Percentiles rank a stretch among this genome's conserved stretches.
These are phyloP conservation scores for Talaromyces marneffei DNA, from an alignment of 2,329 filamentous ascomycete genomes.

Conservation along the genomic window DNA sequence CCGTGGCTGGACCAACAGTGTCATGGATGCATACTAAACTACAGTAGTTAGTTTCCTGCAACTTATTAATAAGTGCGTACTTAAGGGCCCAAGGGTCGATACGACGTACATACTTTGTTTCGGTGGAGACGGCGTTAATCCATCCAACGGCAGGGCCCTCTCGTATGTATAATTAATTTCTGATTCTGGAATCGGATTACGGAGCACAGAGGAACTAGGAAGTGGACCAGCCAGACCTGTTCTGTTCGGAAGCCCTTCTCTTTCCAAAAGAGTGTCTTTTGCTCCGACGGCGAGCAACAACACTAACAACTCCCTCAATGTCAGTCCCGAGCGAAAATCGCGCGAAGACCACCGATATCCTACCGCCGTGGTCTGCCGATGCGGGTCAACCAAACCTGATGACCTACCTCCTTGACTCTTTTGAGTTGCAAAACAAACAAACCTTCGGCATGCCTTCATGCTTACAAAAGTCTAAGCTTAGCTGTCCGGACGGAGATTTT, in stretches of 20 bases:
- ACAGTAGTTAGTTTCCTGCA: not conserved
- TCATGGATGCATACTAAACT: not conserved
- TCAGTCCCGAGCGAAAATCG: not conserved
- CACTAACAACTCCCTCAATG: not conserved
- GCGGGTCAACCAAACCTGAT: not conserved
- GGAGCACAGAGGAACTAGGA: not conserved
- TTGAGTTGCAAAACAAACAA: not conserved
- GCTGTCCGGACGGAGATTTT: not conserved
- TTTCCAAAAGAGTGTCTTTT: not conserved
- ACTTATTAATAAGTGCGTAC: not conserved
- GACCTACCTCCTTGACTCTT: not conserved
- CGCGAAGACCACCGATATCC: not conserved
- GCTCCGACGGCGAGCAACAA: not conserved
- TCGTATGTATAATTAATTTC: slow-evolving; percentile 5
- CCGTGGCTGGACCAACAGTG: not conserved
- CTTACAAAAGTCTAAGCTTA: not conserved
- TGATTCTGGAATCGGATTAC: not conserved
- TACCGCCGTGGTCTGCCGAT: not conserved
- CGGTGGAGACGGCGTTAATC: slow-evolving; percentile 2
- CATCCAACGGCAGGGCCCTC: not conserved
- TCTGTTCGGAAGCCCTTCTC: not conserved
- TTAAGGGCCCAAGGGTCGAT: not conserved
- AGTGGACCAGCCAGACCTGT: not conserved
- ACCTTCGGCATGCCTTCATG: not conserved
- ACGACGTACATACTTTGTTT: slow-evolving; percentile 2